Base-by-base conservation (phyloP, 176 grass and related monocot species). In the Triticum aestivum region DNA sequence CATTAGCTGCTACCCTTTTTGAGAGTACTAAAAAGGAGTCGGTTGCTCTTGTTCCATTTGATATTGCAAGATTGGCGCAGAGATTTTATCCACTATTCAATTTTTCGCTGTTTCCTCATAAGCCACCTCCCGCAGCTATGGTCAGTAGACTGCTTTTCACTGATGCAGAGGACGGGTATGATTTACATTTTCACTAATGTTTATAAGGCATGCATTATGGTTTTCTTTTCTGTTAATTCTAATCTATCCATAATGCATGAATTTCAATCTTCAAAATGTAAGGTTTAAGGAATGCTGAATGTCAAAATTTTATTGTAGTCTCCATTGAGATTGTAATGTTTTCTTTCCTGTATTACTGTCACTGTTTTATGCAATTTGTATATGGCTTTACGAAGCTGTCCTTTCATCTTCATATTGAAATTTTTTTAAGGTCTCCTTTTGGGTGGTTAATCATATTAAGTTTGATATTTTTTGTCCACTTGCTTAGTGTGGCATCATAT, bases 91-190 rank as follows among this genome's bases (percentile, higher is more conserved):
- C 91, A 17, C 74, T 89, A 82, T 96, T 98, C 77, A 92, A 91
- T 85, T 79, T 42, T 75, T 81, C 81, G 17, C 61, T 99, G 64
- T 89, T 96, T 87, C 97, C 97, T 77, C 94, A 89, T 81, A 96
- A 96, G 45, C 92, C 97, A 65, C 94, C 97, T 35, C n/a, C 88
- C 39, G 61, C 84, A 72, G 86, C 97, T 69, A 83, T 92, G 74
- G 92, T 89, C 77, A 96, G 87, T 63, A 88, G 90, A 69, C 86
- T 99, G 65, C 83, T 94, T 73, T 99, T 99, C 76, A 99, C 94
- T 88, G 97, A 99, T 94, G 97, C 97, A 47, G 97, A 99, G 88
- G 97, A 99, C 39, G 73, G 90, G 96, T 94, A 20, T 65, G 85
- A 24, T 83, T 37, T 81, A 84, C 84, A 68, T 88, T 20, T 75